Conservation (phyloP, 129 eudicot genomes). For the Artemisia argyi region DNA sequence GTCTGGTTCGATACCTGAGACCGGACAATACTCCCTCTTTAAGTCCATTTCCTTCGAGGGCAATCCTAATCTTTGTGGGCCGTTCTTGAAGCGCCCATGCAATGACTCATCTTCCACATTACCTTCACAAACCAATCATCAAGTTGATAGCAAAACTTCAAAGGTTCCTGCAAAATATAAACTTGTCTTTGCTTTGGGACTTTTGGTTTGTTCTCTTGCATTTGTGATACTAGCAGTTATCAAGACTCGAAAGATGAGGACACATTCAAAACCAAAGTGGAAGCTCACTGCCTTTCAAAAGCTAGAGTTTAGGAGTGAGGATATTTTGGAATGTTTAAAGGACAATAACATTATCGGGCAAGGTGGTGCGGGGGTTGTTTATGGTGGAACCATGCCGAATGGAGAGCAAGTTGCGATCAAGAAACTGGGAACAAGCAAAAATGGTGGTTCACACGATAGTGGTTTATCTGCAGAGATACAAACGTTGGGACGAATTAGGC, state of each 20-base stretch:
- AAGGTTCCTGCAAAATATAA: slow-evolving; percentile 58
- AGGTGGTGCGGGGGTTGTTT: slow-evolving; percentile 78
- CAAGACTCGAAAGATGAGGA: slow-evolving; percentile 48
- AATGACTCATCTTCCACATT: slow-evolving; percentile 36
- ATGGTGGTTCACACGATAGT: slow-evolving; percentile 51
- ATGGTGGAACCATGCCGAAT: slow-evolving; percentile 73
- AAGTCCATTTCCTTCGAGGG: slow-evolving; percentile 53
- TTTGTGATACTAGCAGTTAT: slow-evolving; percentile 55
- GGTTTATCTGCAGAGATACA: slow-evolving; percentile 77
- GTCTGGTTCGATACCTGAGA: slow-evolving; percentile 59
- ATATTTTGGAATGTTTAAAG: slow-evolving; percentile 63
- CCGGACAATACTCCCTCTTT: slow-evolving; percentile 58
- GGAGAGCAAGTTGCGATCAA: slow-evolving; percentile 75
- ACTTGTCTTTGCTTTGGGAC: slow-evolving; percentile 62
- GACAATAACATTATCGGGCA: slow-evolving; percentile 67
- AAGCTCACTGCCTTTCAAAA: slow-evolving; percentile 75
- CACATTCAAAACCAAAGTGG: slow-evolving; percentile 42
- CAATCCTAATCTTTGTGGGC: slow-evolving; percentile 62
- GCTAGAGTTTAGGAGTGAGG: slow-evolving; percentile 60
- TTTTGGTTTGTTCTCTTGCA: slow-evolving; percentile 56
- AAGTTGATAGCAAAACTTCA: slow-evolving; percentile 35
- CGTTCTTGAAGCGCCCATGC: slow-evolving; percentile 41
- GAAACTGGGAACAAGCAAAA: slow-evolving; percentile 55
- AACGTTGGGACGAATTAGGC: slow-evolving; percentile 66
- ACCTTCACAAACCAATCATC: slow-evolving; percentile 20